Evolutionary conservation across 2,329 filamentous ascomycete genomes (phyloP).

Genomic region (Ascochyta clinopodiicola): DNA sequence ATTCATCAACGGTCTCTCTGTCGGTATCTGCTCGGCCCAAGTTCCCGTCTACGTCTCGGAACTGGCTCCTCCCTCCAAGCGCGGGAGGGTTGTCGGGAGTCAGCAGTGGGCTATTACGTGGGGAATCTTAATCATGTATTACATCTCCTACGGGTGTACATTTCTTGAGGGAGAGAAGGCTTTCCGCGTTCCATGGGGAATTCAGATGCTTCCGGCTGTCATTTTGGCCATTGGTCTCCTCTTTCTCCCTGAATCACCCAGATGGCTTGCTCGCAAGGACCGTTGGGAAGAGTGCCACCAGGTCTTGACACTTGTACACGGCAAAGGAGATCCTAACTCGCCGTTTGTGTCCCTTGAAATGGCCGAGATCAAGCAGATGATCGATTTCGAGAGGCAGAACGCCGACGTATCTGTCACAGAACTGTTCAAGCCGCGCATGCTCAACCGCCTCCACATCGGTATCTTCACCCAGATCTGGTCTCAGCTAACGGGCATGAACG

Average conservation of each 20-base stretch:
- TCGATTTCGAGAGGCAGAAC: slow-evolving; percentile 75
- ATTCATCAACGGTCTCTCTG: slow-evolving; percentile 73
- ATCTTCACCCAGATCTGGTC: slow-evolving; percentile 78
- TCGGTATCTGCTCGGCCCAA: slow-evolving; percentile 75
- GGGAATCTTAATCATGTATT: slow-evolving; percentile 55
- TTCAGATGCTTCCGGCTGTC: slow-evolving; percentile 49
- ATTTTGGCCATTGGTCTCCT: slow-evolving; percentile 57
- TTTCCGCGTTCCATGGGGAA: slow-evolving; percentile 48
- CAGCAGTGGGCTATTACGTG: slow-evolving; percentile 80
- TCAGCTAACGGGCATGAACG: slow-evolving; percentile 79
- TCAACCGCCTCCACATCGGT: slow-evolving; percentile 75
- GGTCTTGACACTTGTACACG: slow-evolving; percentile 54
- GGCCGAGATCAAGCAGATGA: slow-evolving; percentile 74
- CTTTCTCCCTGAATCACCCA: slow-evolving; percentile 55
- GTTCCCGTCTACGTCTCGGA: slow-evolving; percentile 74
- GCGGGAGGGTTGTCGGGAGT: slow-evolving; percentile 71
- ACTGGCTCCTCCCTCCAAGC: slow-evolving; percentile 63
- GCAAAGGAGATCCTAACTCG: slow-evolving; percentile 66
- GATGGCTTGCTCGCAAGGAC: slow-evolving; percentile 55
- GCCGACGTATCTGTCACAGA: slow-evolving; percentile 74
- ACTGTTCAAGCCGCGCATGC: slow-evolving; percentile 74
- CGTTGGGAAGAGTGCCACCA: slow-evolving; percentile 53
- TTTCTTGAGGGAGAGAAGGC: slow-evolving; percentile 41
- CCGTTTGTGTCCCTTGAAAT: slow-evolving; percentile 73
- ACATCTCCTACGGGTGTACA: slow-evolving; percentile 46